These are phyloP conservation scores for Salix koriyanagi DNA, from an alignment of 345 rosid species.

Conservation along the genomic window DNA sequence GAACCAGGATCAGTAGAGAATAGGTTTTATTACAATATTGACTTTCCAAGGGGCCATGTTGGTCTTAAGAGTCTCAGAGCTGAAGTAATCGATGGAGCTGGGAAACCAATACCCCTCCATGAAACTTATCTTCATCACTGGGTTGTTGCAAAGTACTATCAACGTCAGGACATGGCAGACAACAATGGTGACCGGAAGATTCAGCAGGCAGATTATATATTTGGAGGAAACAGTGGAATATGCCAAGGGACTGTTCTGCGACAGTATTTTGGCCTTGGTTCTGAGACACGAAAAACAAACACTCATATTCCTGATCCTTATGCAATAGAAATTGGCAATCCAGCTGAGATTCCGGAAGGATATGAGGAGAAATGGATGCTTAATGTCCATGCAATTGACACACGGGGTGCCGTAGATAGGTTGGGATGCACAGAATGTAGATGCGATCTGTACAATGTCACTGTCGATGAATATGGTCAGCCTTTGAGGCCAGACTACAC, in stretches of 20 bases:
- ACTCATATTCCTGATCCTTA: conserved; percentile 76
- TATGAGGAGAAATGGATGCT: conserved; percentile 68
- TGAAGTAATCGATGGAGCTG: conserved; percentile 65
- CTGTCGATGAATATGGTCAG: conserved; percentile 47
- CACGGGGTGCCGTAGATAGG: conserved; percentile 66
- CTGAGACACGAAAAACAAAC: conserved; percentile 69
- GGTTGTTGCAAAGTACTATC: conserved; percentile 52
- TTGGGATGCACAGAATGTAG: conserved; percentile 76
- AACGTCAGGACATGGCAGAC: conserved; percentile 21
- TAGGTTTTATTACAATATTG: conserved; percentile 41
- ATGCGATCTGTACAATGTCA: conserved; percentile 71
- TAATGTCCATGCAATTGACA: conserved; percentile 86
- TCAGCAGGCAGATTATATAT: conserved; percentile 20
- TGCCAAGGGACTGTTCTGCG: conserved; percentile 43
- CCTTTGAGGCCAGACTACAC: conserved; percentile 49
- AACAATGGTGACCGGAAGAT: neutral
- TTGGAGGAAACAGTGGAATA: conserved; percentile 52
- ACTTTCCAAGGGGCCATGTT: conserved; percentile 83
- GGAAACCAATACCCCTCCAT: conserved; percentile 63
- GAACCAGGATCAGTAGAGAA: conserved; percentile 77
- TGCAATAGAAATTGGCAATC: conserved; percentile 69
- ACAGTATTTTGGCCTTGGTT: conserved; percentile 76
- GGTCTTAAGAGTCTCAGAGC: conserved; percentile 65
- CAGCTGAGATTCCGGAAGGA: conserved; percentile 60
- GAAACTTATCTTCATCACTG: conserved; percentile 95